Evolutionary conservation across 2,329 filamentous ascomycete species (phyloP).

Genomic region (Botryosphaeria dothidea): DNA sequence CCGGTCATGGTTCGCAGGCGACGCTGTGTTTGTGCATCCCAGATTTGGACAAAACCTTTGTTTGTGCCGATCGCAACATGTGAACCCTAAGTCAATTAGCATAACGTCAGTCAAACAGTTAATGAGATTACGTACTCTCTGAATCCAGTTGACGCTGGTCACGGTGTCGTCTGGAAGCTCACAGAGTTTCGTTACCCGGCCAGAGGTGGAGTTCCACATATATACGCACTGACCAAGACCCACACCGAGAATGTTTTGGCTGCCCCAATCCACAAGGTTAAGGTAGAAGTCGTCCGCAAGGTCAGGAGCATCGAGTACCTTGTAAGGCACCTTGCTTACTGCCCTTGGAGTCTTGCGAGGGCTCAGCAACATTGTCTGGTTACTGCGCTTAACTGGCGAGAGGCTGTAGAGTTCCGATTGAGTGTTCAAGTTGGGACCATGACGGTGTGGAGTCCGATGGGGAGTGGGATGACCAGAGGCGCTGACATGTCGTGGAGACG

Average conservation of each 20-base stretch:
- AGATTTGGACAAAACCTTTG: conserved; percentile 94
- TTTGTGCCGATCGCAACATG: conserved; percentile 94
- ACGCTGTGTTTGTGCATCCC: conserved; percentile 87
- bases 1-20: conserved; percentile 94
- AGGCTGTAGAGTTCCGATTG: conserved; percentile 92
- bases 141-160: conserved; percentile 97
- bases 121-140: conserved; percentile 58
- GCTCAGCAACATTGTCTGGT: conserved; percentile 89
- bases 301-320: conserved; percentile 94
- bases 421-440: conserved; percentile 85
- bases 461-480: conserved; percentile 79
- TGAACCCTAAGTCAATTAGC: conserved; percentile 60
- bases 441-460: conserved; percentile 82
- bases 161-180: conserved; percentile 91
- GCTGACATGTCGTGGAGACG: conserved; percentile 65
- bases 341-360: conserved; percentile 85
- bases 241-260: conserved; percentile 89
- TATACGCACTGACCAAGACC: conserved; percentile 92
- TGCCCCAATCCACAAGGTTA: conserved; percentile 97
- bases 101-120: background rate
- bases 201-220: conserved; percentile 95
- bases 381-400: conserved; percentile 89
- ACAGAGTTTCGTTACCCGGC: conserved; percentile 90
- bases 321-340: conserved; percentile 95
- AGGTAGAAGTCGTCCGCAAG: conserved; percentile 97